These are phyloP conservation scores for Apodospora peruviana DNA, from an alignment of 495 filamentous ascomycete genomes.

Conservation along the genomic window DNA sequence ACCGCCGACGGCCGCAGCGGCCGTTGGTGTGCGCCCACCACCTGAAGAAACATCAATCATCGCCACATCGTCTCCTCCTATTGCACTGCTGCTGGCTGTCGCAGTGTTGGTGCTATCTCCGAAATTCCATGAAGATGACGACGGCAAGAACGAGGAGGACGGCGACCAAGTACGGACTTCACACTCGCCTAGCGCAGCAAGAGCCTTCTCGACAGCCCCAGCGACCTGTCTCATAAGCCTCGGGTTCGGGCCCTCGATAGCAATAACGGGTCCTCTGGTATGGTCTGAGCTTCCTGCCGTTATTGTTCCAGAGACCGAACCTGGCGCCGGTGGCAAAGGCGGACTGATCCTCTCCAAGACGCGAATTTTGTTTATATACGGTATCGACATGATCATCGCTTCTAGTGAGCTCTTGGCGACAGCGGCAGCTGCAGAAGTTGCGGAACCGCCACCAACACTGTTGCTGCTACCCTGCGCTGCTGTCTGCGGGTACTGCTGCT, in stretches of 20 bases:
- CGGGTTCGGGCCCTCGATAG: conserved; percentile 68
- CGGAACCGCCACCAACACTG: too few relatives aligned
- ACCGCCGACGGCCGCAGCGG: too few relatives aligned
- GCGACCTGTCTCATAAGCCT: conserved; percentile 49
- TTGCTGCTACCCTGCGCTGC: too few relatives aligned
- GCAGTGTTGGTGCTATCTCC: too few relatives aligned
- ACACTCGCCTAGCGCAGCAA: conserved; percentile 55
- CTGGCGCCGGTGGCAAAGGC: conserved; percentile 39
- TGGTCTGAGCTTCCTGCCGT: conserved; percentile 35
- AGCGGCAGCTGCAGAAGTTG: not conserved
- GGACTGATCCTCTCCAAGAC: conserved; percentile 34
- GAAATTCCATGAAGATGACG: too few relatives aligned
- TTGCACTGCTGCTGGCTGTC: conserved; percentile 6
- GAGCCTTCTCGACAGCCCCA: conserved; percentile 53
- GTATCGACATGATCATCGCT: conserved; percentile 69
- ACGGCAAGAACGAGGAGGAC: too few relatives aligned
- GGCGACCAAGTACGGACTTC: conserved; percentile 53
- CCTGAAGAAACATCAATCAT: conserved; percentile 2
- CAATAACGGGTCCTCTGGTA: conserved; percentile 70
- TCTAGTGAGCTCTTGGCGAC: conserved; percentile 35
- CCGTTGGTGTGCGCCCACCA: too few relatives aligned
- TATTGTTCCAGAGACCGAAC: conserved; percentile 18
- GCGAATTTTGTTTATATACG: conserved; percentile 55
- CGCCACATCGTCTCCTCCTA: conserved; percentile 3
- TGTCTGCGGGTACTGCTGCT: not conserved